Conservation (phyloP, 306 rosid species). For the Inga leiocalycina region DNA sequence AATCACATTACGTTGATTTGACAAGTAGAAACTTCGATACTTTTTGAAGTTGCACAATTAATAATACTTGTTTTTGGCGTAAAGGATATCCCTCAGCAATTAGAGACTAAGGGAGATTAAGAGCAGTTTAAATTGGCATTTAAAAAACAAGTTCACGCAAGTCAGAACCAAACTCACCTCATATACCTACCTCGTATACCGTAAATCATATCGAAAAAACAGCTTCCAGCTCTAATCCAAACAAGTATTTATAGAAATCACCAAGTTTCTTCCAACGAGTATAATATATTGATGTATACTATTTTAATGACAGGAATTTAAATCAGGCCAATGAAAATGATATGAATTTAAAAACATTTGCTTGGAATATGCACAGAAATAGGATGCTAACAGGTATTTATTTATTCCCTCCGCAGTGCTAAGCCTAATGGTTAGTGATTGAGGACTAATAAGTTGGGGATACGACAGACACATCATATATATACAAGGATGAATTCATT, state of each 20-base stretch:
- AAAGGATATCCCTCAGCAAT: no score
- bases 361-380: background rate
- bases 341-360: background rate
- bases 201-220: no score
- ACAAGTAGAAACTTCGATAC: background rate
- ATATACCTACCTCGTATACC: no score
- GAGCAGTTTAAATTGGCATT: no score
- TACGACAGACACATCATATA: background rate
- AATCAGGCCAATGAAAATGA: background rate
- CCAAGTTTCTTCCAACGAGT: background rate
- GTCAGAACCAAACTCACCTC: no score
- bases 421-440: background rate
- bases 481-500: background rate
- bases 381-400: background rate
- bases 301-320: background rate
- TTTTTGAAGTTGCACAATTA: background rate
- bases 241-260: background rate
- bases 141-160: no score
- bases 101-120: background rate
- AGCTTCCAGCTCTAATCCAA: no score
- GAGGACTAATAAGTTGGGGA: background rate
- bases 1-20: background rate
- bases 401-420: background rate
- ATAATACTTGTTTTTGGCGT: background rate
- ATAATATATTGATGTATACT: background rate